Evolutionary conservation across 805 yeast species (phyloP).

Genomic region (Candida nonsorbophila): DNA sequence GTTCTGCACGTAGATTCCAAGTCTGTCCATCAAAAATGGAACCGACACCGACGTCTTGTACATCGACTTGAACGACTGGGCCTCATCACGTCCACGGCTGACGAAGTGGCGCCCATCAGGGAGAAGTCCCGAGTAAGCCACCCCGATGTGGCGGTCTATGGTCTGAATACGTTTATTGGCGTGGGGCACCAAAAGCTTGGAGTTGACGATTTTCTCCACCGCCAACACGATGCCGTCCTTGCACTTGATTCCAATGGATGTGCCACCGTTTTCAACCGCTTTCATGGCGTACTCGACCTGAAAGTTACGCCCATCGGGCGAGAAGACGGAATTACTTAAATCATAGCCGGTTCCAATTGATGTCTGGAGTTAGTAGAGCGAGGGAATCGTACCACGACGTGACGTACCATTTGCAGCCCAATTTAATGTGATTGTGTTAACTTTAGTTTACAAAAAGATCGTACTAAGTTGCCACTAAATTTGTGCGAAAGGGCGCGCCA

Average conservation of each 20-base stretch:
- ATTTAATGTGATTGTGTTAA: too few relatives aligned
- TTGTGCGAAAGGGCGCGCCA: too few relatives aligned
- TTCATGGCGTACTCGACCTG: constrained; percentile 97
- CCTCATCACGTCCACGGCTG: constrained; percentile 88
- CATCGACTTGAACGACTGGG: constrained; percentile 66
- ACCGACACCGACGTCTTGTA: constrained; percentile 76
- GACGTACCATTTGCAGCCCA: too few relatives aligned
- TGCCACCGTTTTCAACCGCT: constrained; percentile 97
- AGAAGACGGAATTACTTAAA: constrained; percentile 92
- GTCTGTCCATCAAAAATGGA: constrained; percentile 76
- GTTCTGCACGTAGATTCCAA: constrained; percentile 90
- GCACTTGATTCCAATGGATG: constrained; percentile 88
- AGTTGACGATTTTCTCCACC: constrained; percentile 85
- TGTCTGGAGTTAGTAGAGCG: constrained; percentile 37
- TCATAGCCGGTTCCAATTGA: constrained; percentile 99
- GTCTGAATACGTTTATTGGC: constrained; percentile 89
- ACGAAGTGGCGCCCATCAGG: constrained; percentile 97
- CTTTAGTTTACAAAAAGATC: too few relatives aligned
- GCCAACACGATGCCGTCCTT: constrained; percentile 95
- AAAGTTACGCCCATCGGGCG: constrained; percentile 90
- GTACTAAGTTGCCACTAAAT: too few relatives aligned
- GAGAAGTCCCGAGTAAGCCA: constrained; percentile 87
- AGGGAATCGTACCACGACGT: too few relatives aligned
- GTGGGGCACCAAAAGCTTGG: constrained; percentile 84
- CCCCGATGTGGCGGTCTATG: constrained; percentile 89